Percentiles rank a stretch among this genome's conserved stretches.
phyloP scores from a whole-genome alignment of 2,329 filamentous ascomycete species.

The Penicillium sp. region DNA sequence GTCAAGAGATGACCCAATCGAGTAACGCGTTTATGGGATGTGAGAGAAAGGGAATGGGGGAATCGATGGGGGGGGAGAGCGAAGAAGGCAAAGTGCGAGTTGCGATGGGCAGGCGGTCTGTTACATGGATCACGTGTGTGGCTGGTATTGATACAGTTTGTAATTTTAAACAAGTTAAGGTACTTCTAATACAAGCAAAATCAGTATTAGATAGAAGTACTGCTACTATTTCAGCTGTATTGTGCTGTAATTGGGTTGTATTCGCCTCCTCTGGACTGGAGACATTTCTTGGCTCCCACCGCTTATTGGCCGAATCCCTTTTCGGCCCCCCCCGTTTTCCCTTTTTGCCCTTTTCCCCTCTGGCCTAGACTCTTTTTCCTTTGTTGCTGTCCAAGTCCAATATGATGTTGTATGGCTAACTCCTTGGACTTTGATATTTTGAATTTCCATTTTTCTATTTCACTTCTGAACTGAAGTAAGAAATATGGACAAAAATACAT shows the following conservation, averaged over 20 bases:
- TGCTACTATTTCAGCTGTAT: neutral
- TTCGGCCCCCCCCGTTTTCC: neutral
- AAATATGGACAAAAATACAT: neutral
- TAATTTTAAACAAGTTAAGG: neutral
- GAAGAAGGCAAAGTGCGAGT: slow-evolving; percentile 38
- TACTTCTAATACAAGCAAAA: neutral
- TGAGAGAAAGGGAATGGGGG: slow-evolving; percentile 33
- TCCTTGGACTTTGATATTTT: neutral
- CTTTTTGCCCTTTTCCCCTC: slow-evolving; percentile 7
- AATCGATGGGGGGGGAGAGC: slow-evolving; percentile 31
- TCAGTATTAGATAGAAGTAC: neutral
- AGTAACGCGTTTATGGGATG: slow-evolving; percentile 46
- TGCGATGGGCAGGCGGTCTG: slow-evolving; percentile 27
- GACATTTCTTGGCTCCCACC: neutral
- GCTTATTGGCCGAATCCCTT: neutral
- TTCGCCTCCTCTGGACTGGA: neutral
- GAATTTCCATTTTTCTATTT: too few species aligned
- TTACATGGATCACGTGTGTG: slow-evolving; percentile 25
- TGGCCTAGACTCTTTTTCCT: slow-evolving; percentile 3
- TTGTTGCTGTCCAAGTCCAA: neutral
- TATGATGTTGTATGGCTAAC: neutral
- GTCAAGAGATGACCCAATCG: slow-evolving; percentile 45
- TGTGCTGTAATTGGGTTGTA: neutral
- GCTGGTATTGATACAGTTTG: neutral
- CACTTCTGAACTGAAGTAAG: neutral